Evolutionary conservation across 2,329 filamentous ascomycete species (phyloP), one percentile per base, ranked within the genome.

Genomic region (Pestalotiopsis sp.): DNA sequence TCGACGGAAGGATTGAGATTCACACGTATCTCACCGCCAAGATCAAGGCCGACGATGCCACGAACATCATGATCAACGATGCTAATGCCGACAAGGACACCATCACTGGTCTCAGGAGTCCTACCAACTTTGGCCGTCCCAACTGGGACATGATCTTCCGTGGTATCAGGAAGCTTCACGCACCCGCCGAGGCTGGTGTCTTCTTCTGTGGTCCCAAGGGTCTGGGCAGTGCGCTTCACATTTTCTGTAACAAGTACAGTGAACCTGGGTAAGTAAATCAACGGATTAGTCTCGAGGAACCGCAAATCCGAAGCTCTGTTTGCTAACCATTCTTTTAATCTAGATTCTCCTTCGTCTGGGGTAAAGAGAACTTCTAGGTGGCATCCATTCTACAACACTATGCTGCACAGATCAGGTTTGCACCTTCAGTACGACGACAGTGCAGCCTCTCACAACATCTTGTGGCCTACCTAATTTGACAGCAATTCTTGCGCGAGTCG

Each of bases 141-240:
- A 95, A 96, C 82, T 96, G 94, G 94, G 92, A 96, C 78, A 94
- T 94, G 89, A 93, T 97, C 75, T 96, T 96, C 84, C 89, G 92
- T 72, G 91, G 91, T 67, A 93, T 97, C 78, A 86, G 93, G 76
- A 94, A 94, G 81, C 88, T 96, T 72, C 92, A 94, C 77, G 84
- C 86, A 4, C 91, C 92, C 1, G 89, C 89, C 61, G 91, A 94
- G 81, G 90, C 90, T 2, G 92, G 92, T 74, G 92, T 94, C 20
- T 94, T 96, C 84, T 96, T 95, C 85, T 96, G 93, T 78, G 93
- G 93, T 0, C 93, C 93, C 41, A 95, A 95, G 83, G 90, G 89
- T 1, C 81, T 95, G 72, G 93, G 93, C 65, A 94, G 91, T 77
- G 84, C 89, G 70, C 81, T 96, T 78, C 93, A 96, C 76, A 87